Percentiles rank a stretch among this genome's conserved stretches.
These are phyloP conservation scores for Xerocomellus amylosporus DNA, from an alignment of 768 basidiomycete species.

Conservation along the genomic window DNA sequence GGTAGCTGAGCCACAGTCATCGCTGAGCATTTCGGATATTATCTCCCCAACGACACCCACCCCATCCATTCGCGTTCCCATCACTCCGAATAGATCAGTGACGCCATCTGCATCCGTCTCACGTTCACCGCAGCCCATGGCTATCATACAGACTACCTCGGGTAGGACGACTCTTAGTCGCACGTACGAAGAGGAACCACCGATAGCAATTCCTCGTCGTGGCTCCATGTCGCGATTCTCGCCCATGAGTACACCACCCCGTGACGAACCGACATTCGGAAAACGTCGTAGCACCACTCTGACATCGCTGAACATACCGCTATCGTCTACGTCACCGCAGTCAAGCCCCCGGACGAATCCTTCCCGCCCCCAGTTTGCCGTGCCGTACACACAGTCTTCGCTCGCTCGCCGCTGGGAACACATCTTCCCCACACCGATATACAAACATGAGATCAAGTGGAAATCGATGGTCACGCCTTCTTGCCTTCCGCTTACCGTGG, in stretches of 20 bases:
- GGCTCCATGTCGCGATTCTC: slow-evolving; percentile 54
- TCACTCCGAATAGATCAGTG: slow-evolving; percentile 27
- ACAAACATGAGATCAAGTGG: slow-evolving; percentile 92
- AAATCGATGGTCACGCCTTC: slow-evolving; percentile 78
- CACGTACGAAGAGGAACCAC: slow-evolving; percentile 58
- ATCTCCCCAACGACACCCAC: slow-evolving; percentile 21
- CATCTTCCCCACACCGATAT: slow-evolving; percentile 66
- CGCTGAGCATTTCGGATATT: slow-evolving; percentile 48
- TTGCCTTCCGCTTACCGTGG: slow-evolving; percentile 87
- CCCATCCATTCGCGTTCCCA: slow-evolving; percentile 30
- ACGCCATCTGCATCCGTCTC: slow-evolving; percentile 32
- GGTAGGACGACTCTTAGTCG: slow-evolving; percentile 49
- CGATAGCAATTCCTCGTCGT: slow-evolving; percentile 40
- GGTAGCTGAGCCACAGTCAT: slow-evolving; percentile 50
- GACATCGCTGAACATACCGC: slow-evolving; percentile 37
- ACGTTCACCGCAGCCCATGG: slow-evolving; percentile 42
- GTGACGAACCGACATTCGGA: slow-evolving; percentile 55
- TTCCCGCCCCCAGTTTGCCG: slow-evolving; percentile 53
- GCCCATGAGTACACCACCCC: slow-evolving; percentile 66
- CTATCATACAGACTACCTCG: slow-evolving; percentile 37
- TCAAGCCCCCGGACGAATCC: slow-evolving; percentile 56
- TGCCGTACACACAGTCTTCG: slow-evolving; percentile 62
- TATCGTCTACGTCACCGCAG: slow-evolving; percentile 48
- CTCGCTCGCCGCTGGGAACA: slow-evolving; percentile 93
- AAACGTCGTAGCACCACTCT: slow-evolving; percentile 51